These are phyloP conservation scores for Phytopythium ostracodes DNA, from an alignment of 352 stramenopile species.

Conservation along the genomic window DNA sequence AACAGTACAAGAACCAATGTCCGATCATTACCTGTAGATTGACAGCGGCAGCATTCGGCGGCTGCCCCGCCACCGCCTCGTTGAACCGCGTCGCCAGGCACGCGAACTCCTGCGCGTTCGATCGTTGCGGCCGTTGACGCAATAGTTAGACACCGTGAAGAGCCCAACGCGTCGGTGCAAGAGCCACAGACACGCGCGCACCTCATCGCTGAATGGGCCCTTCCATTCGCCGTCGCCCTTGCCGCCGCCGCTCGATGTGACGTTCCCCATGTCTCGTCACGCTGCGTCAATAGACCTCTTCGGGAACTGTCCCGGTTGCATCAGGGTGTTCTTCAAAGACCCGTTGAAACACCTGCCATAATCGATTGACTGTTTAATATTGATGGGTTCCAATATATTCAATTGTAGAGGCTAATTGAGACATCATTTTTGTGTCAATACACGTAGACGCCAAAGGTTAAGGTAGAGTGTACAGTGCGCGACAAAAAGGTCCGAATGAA, in stretches of 20 bases:
- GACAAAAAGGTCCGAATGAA: too few relatives aligned
- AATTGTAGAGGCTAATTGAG: too few relatives aligned
- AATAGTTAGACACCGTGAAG: not conserved
- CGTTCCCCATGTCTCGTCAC: constrained; percentile 34
- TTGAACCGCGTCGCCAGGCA: constrained; percentile 49
- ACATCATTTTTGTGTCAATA: too few relatives aligned
- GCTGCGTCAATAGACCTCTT: not conserved
- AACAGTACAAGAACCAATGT: too few relatives aligned
- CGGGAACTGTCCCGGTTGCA: too few relatives aligned
- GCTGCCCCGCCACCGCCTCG: constrained; percentile 21
- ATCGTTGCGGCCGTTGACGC: not conserved
- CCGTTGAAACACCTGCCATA: too few relatives aligned
- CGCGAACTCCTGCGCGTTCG: constrained; percentile 59
- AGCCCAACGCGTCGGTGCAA: not conserved
- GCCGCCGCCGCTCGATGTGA: constrained; percentile 10
- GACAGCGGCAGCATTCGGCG: constrained; percentile 14
- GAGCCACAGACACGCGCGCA: constrained; percentile 6
- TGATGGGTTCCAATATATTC: too few relatives aligned
- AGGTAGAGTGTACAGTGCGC: too few relatives aligned
- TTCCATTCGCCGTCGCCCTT: constrained; percentile 44
- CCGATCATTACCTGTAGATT: constrained; percentile 63
- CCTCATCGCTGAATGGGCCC: constrained; percentile 77
- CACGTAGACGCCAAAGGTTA: too few relatives aligned
- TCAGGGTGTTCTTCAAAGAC: too few relatives aligned
- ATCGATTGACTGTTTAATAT: too few relatives aligned